Evolutionary conservation across 495 filamentous ascomycete species (phyloP), one percentile per base, ranked within the genome.

Genomic region (Talaromyces nanjingensis): DNA sequence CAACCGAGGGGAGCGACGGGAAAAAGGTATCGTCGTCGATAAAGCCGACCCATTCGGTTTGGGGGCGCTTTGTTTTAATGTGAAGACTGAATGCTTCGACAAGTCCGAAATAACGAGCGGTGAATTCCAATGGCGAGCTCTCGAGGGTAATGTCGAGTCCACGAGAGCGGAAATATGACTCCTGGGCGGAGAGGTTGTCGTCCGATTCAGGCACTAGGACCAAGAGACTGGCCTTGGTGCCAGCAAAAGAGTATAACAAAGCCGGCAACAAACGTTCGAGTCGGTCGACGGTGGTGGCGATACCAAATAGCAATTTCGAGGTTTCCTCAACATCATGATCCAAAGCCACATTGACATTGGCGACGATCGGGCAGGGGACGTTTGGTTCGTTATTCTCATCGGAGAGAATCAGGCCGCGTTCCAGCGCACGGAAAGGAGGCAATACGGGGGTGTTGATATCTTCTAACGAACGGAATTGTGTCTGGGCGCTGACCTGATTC

Each of bases 21-120:
- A 90, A 87, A 76, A 90, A 90, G 22, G 88, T 90, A 71, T 91
- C 88, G 72, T 91, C 87, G 68, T 90, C 87, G 45, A 89, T 79
- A 60, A 90, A 79, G 65, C 78, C 81, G 49, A 87, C 76, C 87
- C 87, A 91, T 56, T 79, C 72, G 22, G 85, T 87, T n/a, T 81
- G 73, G 9, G 79, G 78, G 49, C 76, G 75, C 65, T 77, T 73
- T 34, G 74, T 73, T 27, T 76, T 78, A 22, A 84, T 77, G 64
- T 77, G 68, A 29, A 81, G 72, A 16, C 82, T 76, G 64, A 90
- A 83, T 6, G 81, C 78, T 62, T 81, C 76, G 7, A 90, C 73
- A 42, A 89, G 73, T 22, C 83, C 77, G 68, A 91, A 88, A 71
- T 89, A 88, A 64, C 86, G 82, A 62, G 85, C 83, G 31, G 85